Base-by-base conservation (phyloP, 371 early-diverging fungal species). In the Mortierella sp. region DNA sequence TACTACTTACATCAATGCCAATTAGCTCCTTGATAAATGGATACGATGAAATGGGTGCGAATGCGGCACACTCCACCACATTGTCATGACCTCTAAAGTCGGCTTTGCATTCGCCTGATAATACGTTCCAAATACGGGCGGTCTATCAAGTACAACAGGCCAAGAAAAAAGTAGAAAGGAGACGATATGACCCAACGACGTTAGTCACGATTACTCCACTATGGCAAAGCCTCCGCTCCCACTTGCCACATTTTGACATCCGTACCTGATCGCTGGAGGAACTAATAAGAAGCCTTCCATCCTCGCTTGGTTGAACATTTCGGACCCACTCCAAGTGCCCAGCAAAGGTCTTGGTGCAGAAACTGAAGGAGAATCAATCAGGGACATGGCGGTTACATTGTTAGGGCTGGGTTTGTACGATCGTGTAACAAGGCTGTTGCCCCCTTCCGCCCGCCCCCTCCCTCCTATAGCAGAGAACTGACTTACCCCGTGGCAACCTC, bases 271-370 rank as follows among this genome's bases (percentile, higher is more conserved):
- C 97, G 63, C 88, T 95, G 5, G 94, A 92, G 47, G 89, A 86
- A 21, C 92, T 91, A 17, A 90, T 89, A 24, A 96, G 59, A 51
- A 88, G 72, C 50, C 81, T 81, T 2, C 93, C 90, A 69, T 95
- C 95, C 39, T 88, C 89, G 53, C 87, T 86, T 16, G 86, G 84
- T 13, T 81, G 82, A 1, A 90, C 88, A 45, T 70, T 78, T 40
- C 97, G 87, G 14, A 97, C 94, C 98, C 97, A 97, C 60, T 95
- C 96, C 14, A 82, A 54, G 78, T 95, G 95, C 2, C 94, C 96
- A 1, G 71, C 48, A 14, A 93, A 69, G 2, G 96, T 96, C 62
- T 89, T 89, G 27, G 88, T 79, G 78, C 95, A 94, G 72, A 89
- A 94, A 22, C 95, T 94, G 41, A 25, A 41, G 14, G 29, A 25